Evolutionary conservation across 2,329 filamentous ascomycete genomes (phyloP).

Genomic region (Fusarium praegraminearum): DNA sequence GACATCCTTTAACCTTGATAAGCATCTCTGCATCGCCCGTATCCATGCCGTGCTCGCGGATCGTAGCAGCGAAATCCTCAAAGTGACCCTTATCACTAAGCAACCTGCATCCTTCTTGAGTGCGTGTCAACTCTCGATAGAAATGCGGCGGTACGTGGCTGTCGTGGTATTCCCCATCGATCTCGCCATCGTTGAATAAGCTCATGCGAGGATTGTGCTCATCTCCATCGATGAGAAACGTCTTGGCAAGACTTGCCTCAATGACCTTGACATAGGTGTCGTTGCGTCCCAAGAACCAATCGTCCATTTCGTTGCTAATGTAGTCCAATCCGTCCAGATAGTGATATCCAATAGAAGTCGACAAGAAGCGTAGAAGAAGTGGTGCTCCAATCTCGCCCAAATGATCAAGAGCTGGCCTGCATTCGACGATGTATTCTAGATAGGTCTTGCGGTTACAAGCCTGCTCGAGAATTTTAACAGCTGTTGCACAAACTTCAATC

Average conservation of each 20-base stretch:
- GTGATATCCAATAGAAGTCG: slow-evolving; percentile 96
- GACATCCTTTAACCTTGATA: slow-evolving; percentile 93
- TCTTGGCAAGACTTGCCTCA: slow-evolving; percentile 91
- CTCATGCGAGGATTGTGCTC: slow-evolving; percentile 68
- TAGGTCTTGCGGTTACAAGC: slow-evolving; percentile 93
- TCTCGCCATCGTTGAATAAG: slow-evolving; percentile 69
- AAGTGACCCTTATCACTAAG: slow-evolving; percentile 96
- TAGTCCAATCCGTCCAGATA: slow-evolving; percentile 97
- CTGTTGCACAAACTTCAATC: slow-evolving; percentile 94
- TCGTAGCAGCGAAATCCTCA: slow-evolving; percentile 89
- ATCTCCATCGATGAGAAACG: slow-evolving; percentile 77
- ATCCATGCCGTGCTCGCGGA: slow-evolving; percentile 87
- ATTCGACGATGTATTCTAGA: slow-evolving; percentile 96
- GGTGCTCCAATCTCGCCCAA: slow-evolving; percentile 97
- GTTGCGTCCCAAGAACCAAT: slow-evolving; percentile 98
- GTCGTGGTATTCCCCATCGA: slow-evolving; percentile 69
- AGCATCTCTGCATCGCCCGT: slow-evolving; percentile 87
- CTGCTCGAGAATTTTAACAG: slow-evolving; percentile 97
- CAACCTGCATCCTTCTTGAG: slow-evolving; percentile 89
- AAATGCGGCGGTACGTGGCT: slow-evolving; percentile 93
- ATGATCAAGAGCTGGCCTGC: slow-evolving; percentile 92
- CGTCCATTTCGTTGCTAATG: slow-evolving; percentile 99
- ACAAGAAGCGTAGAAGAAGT: slow-evolving; percentile 89
- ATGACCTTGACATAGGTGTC: slow-evolving; percentile 95
- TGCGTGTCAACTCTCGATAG: slow-evolving; percentile 93